phyloP scores from a whole-genome alignment of 305 asterid species.

The Stenogyne calaminthoides region DNA sequence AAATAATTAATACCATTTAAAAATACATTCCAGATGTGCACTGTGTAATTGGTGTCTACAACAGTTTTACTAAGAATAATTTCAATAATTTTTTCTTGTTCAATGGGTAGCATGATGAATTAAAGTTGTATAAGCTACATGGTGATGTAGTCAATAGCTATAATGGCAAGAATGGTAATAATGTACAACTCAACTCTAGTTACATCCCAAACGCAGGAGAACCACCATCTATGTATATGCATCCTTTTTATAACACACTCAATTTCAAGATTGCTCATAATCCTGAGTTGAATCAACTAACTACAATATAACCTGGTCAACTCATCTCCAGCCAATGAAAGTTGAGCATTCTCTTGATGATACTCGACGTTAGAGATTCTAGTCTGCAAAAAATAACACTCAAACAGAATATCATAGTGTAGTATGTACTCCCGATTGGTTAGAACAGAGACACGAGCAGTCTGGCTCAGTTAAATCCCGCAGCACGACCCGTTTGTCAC shows the following conservation, averaged over 20 bases:
- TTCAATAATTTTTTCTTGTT: too few relatives aligned
- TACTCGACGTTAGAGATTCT: slow-evolving; percentile 12
- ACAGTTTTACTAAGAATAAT: too few relatives aligned
- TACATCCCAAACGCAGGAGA: slow-evolving; percentile 15
- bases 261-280: not conserved
- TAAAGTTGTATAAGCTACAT: not conserved
- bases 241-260: slow-evolving; percentile 21
- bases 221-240: not conserved
- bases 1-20: too few relatives aligned
- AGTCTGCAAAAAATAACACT: slow-evolving; percentile 25
- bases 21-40: too few relatives aligned
- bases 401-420: slow-evolving; percentile 36
- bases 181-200: slow-evolving; percentile 28
- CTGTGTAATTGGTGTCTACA: too few relatives aligned
- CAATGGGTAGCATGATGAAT: not conserved
- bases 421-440: slow-evolving; percentile 56
- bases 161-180: not conserved
- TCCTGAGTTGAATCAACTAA: not conserved
- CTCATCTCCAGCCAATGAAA: slow-evolving; percentile 8
- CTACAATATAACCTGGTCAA: slow-evolving; percentile 7
- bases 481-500: slow-evolving; percentile 46
- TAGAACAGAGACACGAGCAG: slow-evolving; percentile 82
- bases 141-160: not conserved
- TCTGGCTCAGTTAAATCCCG: slow-evolving; percentile 47
- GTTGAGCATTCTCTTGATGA: slow-evolving; percentile 5